These are phyloP conservation scores for Phyllosticta capitalensis DNA, from an alignment of 2,329 filamentous ascomycete genomes.

Conservation along the genomic window DNA sequence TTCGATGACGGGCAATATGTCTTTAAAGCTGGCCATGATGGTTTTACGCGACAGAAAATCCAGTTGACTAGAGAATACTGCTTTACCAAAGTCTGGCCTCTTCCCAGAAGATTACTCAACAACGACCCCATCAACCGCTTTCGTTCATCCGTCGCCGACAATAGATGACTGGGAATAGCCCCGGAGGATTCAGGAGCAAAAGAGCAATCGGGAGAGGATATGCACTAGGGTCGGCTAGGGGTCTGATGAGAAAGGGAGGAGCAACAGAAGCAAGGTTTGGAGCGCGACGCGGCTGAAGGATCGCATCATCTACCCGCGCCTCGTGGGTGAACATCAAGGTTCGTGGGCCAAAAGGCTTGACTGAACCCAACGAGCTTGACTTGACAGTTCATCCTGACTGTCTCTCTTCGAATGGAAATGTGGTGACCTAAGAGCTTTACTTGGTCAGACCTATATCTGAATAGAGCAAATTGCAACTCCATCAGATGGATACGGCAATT, in stretches of 20 bases:
- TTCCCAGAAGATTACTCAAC: too few species aligned
- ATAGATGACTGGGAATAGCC: background rate
- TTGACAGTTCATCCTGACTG: background rate
- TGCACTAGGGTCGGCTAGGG: background rate
- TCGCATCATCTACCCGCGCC: background rate
- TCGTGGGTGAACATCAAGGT: background rate
- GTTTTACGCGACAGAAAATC: too few species aligned
- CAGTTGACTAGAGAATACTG: too few species aligned
- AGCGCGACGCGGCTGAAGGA: background rate
- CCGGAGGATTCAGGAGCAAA: background rate
- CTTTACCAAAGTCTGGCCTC: too few species aligned
- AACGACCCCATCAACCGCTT: background rate
- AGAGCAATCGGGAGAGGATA: background rate
- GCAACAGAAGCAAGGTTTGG: background rate
- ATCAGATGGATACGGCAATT: too few species aligned
- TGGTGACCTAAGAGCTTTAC: too few species aligned
- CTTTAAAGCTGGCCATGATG: too few species aligned
- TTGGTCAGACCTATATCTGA: too few species aligned
- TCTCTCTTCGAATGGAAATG: background rate
- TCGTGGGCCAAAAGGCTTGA: background rate
- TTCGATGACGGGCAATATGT: too few species aligned
- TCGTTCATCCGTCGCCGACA: background rate
- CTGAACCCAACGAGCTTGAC: background rate
- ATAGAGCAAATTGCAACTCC: too few species aligned
- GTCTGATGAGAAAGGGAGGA: background rate